A percentile compares a stretch with the other conserved stretches of the same genome.
phyloP scores from a whole-genome alignment of 2,329 filamentous ascomycete species.

The Penicillium expansum region DNA sequence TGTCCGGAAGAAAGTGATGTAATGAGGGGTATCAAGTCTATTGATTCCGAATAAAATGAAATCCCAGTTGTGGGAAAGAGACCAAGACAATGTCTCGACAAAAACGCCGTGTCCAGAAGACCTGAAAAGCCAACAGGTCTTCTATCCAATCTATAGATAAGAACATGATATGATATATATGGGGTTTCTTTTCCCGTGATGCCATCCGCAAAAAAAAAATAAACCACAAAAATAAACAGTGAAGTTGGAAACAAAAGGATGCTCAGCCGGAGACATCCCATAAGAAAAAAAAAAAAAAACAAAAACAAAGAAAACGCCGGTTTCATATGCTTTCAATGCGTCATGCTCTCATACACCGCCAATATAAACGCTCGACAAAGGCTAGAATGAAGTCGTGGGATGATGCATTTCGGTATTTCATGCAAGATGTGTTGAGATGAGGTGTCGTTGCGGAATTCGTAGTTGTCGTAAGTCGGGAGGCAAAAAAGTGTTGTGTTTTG shows the following conservation, averaged over 20 bases:
- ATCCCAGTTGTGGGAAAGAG: constrained; percentile 3
- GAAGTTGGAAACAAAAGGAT: background rate
- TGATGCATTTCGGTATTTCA: constrained; percentile 14
- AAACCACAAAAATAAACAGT: background rate
- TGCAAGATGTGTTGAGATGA: constrained; percentile 12
- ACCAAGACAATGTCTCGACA: constrained; percentile 22
- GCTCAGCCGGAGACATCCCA: constrained; percentile 7
- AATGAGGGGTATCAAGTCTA: constrained; percentile 29
- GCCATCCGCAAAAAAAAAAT: constrained; percentile 19
- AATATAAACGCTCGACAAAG: constrained; percentile 26
- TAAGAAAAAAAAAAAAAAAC: constrained; percentile 12
- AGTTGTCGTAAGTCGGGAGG: constrained; percentile 1
- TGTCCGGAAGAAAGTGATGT: background rate
- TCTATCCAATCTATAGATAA: constrained; percentile 14
- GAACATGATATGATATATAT: constrained; percentile 5
- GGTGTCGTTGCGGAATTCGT: constrained; percentile 8
- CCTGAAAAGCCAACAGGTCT: background rate
- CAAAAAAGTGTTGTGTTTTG: background rate
- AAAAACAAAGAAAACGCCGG: constrained; percentile 20
- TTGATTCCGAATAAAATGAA: constrained; percentile 14
- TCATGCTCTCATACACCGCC: constrained; percentile 30
- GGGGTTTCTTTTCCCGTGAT: constrained; percentile 6
- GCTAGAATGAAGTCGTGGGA: constrained; percentile 18
- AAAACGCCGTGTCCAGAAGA: constrained; percentile 16
- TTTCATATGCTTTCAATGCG: constrained; percentile 26